Conservation (phyloP, 208 protist genomes). For the Leishmania martiniquensis region DNA sequence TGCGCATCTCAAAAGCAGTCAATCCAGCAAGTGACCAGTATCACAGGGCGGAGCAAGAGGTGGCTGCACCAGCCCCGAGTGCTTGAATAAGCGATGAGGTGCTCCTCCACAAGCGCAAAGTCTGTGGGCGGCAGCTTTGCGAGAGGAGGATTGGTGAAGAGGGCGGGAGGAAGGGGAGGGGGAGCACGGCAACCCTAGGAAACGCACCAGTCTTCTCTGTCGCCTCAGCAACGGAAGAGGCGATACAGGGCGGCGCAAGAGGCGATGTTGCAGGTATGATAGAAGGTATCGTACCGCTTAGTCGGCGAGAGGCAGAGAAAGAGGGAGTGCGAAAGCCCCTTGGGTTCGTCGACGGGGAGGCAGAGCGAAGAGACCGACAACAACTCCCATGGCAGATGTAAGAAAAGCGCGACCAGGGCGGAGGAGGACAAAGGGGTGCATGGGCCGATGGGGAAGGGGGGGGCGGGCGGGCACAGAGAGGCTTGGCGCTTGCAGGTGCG, state of each 20-base stretch:
- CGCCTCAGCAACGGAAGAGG: neutral
- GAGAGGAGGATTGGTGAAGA: neutral
- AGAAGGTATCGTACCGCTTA: neutral
- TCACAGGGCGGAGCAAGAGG: slow-evolving; percentile 21
- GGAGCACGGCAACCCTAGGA: neutral
- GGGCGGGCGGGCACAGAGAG: too few relatives aligned
- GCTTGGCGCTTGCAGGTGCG: neutral
- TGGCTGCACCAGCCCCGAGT: slow-evolving; percentile 14
- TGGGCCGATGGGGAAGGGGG: too few relatives aligned
- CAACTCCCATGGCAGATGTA: neutral
- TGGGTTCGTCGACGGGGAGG: neutral
- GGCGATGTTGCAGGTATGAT: neutral
- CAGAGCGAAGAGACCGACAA: neutral
- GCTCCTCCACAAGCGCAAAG: slow-evolving; percentile 35
- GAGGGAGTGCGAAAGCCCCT: too few relatives aligned
- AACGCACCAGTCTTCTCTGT: neutral
- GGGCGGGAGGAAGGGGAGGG: neutral
- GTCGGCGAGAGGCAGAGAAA: too few relatives aligned
- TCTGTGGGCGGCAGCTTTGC: slow-evolving; percentile 3
- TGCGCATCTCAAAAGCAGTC: slow-evolving; percentile 31
- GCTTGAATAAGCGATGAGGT: slow-evolving; percentile 20
- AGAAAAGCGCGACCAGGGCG: neutral
- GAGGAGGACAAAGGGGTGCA: neutral
- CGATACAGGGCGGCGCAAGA: neutral
- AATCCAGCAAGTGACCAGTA: slow-evolving; percentile 40